These are phyloP conservation scores for Cenchrus fungigraminus DNA, from an alignment of 176 grass and related monocot species.

Conservation along the genomic window DNA sequence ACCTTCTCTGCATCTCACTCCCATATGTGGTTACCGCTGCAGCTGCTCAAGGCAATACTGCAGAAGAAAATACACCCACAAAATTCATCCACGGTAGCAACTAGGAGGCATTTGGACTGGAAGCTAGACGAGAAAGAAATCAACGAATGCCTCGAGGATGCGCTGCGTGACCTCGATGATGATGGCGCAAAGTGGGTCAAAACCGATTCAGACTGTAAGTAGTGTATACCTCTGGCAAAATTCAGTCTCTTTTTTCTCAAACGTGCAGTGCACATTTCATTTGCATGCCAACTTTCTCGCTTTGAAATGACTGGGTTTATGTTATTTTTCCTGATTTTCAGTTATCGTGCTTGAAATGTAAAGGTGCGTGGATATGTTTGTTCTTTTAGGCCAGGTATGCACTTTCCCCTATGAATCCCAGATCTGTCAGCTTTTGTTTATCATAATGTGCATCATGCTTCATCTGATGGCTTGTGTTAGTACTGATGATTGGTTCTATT, in stretches of 20 bases:
- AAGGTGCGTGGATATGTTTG: constrained; percentile 38
- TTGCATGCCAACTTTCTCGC: background rate
- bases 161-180: constrained; percentile 46
- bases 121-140: constrained; percentile 54
- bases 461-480: background rate
- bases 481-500: constrained; percentile 13
- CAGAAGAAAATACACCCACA: constrained; percentile 88
- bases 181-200: constrained; percentile 81
- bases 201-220: constrained; percentile 97
- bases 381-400: constrained; percentile 48
- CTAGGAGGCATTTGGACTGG: constrained; percentile 55
- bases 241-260: background rate
- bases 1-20: constrained; percentile 15
- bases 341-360: constrained; percentile 90
- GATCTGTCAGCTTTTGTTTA: background rate
- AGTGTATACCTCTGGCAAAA: background rate
- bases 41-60: constrained; percentile 77
- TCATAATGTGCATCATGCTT: background rate
- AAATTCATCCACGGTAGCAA: constrained; percentile 38
- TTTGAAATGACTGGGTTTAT: constrained; percentile 13
- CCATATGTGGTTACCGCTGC: constrained; percentile 23
- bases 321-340: constrained; percentile 40
- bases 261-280: constrained; percentile 24
- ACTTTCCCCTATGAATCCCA: background rate
- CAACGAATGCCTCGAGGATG: constrained; percentile 41